phyloP scores from a whole-genome alignment of 75 land plant genomes.

The Cupressus sempervirens region DNA sequence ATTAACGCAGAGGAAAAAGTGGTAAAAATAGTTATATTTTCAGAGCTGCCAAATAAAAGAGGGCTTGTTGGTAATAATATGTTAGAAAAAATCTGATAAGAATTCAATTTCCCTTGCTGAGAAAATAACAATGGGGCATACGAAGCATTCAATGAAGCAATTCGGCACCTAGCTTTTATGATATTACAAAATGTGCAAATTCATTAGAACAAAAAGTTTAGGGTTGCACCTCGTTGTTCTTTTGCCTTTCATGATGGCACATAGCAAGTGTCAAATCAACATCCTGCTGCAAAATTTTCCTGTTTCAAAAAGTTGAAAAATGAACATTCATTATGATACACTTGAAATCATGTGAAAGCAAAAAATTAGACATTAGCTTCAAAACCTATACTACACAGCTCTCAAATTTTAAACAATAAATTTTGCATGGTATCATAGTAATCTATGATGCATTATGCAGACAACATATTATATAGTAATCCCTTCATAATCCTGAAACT shows the following conservation, averaged over 20 bases:
- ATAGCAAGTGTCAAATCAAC: slow-evolving; percentile 80
- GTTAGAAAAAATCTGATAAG: neutral
- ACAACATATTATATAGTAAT: neutral
- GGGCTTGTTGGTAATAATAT: neutral
- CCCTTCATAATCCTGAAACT: neutral
- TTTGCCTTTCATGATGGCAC: slow-evolving; percentile 82
- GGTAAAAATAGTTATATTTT: neutral
- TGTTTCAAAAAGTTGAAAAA: slow-evolving; percentile 15
- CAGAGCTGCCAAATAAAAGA: neutral
- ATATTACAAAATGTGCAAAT: neutral
- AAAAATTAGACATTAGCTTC: neutral
- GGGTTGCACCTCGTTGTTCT: slow-evolving; percentile 56
- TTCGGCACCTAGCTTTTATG: neutral
- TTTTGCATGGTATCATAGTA: neutral
- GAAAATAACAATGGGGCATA: neutral
- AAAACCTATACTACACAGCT: neutral
- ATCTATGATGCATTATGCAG: neutral
- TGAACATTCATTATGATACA: neutral
- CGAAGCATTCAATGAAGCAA: neutral
- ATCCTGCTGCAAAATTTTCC: slow-evolving; percentile 82
- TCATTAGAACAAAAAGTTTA: neutral
- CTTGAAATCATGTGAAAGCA: neutral
- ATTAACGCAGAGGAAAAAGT: neutral
- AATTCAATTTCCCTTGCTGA: neutral
- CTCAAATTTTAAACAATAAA: neutral